Conservation (phyloP, 139 green algal species). For the Coelastrella sp. region DNA sequence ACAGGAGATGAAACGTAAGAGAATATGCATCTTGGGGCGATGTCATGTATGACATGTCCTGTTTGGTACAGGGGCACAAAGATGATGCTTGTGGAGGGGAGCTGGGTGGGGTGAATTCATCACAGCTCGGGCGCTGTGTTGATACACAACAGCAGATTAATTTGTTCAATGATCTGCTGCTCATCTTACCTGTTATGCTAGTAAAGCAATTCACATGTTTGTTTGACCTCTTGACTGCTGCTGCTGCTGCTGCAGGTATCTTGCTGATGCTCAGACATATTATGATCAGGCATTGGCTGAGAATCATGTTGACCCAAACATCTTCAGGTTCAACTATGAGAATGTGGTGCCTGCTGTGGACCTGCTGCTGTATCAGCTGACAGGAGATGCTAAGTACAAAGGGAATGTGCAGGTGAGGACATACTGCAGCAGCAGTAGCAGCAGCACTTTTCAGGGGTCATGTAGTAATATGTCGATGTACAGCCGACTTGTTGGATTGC, state of each 20-base stretch:
- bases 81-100: too few relatives aligned
- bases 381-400: not conserved
- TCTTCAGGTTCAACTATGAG: slow-evolving; percentile 48
- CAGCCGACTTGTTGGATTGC: too few relatives aligned
- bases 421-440: too few relatives aligned
- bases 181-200: too few relatives aligned
- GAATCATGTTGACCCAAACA: slow-evolving; percentile 26
- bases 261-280: slow-evolving; percentile 22
- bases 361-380: slow-evolving; percentile 38
- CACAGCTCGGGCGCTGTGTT: too few relatives aligned
- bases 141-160: too few relatives aligned
- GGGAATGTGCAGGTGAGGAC: not conserved
- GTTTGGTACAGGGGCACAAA: too few relatives aligned
- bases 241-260: slow-evolving; percentile 16
- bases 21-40: not conserved
- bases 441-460: too few relatives aligned
- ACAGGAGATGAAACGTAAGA: slow-evolving; percentile 9
- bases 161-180: too few relatives aligned
- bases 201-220: too few relatives aligned
- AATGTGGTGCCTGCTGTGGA: slow-evolving; percentile 43
- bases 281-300: slow-evolving; percentile 29
- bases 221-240: not conserved
- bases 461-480: not conserved
- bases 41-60: too few relatives aligned
- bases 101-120: too few relatives aligned